Conservation (phyloP, 192 early-diverging fungal species). For the Backusella psychrophila region DNA sequence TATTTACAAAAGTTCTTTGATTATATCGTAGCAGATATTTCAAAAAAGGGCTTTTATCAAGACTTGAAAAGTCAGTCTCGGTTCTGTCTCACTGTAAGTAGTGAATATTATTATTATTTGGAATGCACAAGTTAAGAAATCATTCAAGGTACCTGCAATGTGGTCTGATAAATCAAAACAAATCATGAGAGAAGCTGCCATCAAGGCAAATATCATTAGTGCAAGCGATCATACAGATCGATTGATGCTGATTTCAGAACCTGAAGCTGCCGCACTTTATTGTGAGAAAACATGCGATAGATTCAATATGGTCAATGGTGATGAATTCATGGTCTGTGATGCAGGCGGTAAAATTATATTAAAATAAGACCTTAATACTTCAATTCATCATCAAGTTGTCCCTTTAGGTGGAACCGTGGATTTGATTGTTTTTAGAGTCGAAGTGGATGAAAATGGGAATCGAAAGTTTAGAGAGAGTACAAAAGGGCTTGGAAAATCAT, state of each 20-base stretch:
- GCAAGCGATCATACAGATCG: conserved; percentile 38
- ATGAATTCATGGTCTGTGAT: conserved; percentile 56
- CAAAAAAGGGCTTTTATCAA: conserved; percentile 30
- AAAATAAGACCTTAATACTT: too few species aligned
- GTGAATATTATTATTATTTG: background rate
- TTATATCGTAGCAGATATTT: conserved; percentile 36
- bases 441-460: conserved; percentile 27
- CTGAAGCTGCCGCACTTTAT: conserved; percentile 53
- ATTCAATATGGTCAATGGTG: conserved; percentile 47
- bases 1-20: conserved; percentile 40
- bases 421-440: conserved; percentile 49
- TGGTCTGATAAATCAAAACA: conserved; percentile 51
- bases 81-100: conserved; percentile 33
- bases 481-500: conserved; percentile 46
- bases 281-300: conserved; percentile 51
- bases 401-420: conserved; percentile 48
- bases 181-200: conserved; percentile 49
- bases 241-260: conserved; percentile 48
- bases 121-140: too few species aligned
- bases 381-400: too few species aligned
- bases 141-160: conserved; percentile 41
- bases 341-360: conserved; percentile 39
- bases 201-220: conserved; percentile 46
- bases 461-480: conserved; percentile 43
- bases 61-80: conserved; percentile 19